These are phyloP conservation scores for Alternaria sp. DNA, from an alignment of 2,329 filamentous ascomycete genomes.

Conservation along the genomic window DNA sequence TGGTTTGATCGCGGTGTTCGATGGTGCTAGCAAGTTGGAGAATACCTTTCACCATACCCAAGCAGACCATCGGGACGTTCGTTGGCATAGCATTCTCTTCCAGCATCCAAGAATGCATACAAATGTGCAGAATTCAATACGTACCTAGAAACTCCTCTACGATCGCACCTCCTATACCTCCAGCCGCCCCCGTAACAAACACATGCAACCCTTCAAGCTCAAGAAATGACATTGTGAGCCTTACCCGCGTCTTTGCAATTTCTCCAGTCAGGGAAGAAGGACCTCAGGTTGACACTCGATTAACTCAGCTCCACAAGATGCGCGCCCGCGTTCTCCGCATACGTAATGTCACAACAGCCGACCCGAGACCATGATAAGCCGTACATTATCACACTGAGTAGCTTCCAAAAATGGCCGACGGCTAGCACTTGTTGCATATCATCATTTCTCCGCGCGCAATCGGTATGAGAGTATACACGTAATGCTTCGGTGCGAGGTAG, in stretches of 20 bases:
- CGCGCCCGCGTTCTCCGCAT: slow-evolving; percentile 8
- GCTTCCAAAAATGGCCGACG: slow-evolving; percentile 10
- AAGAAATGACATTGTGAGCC: slow-evolving; percentile 54
- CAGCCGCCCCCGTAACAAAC: slow-evolving; percentile 63
- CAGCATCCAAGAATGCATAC: neutral
- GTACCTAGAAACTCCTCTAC: slow-evolving; percentile 63
- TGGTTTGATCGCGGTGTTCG: neutral
- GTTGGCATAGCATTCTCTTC: neutral
- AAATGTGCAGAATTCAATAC: neutral
- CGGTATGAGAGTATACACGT: neutral
- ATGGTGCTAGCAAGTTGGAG: neutral
- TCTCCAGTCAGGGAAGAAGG: neutral
- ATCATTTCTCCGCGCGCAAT: neutral
- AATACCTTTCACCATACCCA: neutral
- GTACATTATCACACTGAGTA: slow-evolving; percentile 10
- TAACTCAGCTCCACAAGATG: slow-evolving; percentile 1
- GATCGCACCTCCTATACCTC: slow-evolving; percentile 60
- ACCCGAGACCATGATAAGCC: slow-evolving; percentile 13
- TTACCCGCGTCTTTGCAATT: neutral
- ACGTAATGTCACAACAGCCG: slow-evolving; percentile 12
- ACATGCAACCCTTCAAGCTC: slow-evolving; percentile 60
- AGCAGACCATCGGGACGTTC: neutral
- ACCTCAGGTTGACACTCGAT: neutral
- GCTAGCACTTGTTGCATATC: neutral
- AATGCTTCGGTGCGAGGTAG: neutral